Base-by-base conservation (phyloP, 768 basidiomycete genomes). In the Crucibulum laeve region DNA sequence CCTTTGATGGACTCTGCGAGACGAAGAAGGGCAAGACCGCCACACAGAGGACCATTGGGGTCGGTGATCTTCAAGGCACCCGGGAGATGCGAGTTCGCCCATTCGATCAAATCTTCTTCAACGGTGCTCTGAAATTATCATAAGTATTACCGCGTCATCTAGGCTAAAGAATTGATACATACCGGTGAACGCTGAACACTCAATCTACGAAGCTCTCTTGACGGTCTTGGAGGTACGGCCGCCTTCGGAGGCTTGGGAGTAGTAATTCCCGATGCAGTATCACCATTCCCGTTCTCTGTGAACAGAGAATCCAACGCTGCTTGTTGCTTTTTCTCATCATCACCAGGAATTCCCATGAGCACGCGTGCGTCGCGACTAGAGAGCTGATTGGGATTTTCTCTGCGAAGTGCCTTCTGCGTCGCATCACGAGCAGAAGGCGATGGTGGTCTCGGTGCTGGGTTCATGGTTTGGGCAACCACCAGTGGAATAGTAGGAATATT, bases 401-500 rank as follows among this genome's bases (percentile, higher is more conserved):
- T 74, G 15, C 91, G 80, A 38, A 89, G 69, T 0, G 92, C 90
- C 33, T 84, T 82, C 61, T 97, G 94, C 0, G 87, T 91, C 1
- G 92, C 91, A 15, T 80, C 91, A 13, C 91, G 82, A 11, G 87
- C 84, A 0, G 80, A 74, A 0, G 96, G 96, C 0, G 93, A 95
- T 1, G 96, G 95, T 0, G 96, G 96, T 10, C 95, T 79, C 5
- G 94, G 94, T 0, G 89, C 87, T 1, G 95, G 94, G 55, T 90
- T 91, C 92, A 98, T 91, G 2, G 93, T 82, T 67, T 98, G 93
- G 0, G 96, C 96, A 10, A 96, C 90, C 18, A 86, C 80, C 32
- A 99, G 74, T 0, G 95, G 91, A 49, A 98, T 97, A 1, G 95
- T 98, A 1, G 93, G 91, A 40, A 98, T 91, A 55, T 96, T 96